phyloP scores from a whole-genome alignment of 2,329 filamentous ascomycete genomes.

The Fusarium sarcochroum region DNA sequence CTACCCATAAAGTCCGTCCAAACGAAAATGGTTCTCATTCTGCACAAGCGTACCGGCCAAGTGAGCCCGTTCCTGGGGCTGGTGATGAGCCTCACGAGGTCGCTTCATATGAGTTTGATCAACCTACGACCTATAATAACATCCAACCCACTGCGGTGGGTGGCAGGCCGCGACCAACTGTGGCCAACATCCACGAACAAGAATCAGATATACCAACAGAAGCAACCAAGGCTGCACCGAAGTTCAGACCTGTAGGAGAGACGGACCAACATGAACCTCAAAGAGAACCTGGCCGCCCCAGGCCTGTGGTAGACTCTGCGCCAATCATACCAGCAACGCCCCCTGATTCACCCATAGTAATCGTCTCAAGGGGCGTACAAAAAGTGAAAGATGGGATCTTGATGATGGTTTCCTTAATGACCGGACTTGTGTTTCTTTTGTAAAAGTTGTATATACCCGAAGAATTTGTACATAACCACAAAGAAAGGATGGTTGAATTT shows the following conservation, averaged over 20 bases:
- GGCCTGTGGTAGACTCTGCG: neutral
- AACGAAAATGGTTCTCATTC: neutral
- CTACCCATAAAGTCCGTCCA: neutral
- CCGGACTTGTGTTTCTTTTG: constrained; percentile 1
- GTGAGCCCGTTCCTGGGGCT: neutral
- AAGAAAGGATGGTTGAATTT: too few species aligned
- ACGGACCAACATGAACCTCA: neutral
- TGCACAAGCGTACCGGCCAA: neutral
- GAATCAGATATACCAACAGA: neutral
- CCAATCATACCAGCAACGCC: neutral
- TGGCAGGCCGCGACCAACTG: too few species aligned
- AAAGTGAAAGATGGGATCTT: neutral
- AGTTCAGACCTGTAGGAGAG: neutral
- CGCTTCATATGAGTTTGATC: neutral
- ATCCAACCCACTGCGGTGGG: neutral
- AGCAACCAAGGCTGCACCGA: neutral
- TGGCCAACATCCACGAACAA: neutral
- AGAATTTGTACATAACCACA: neutral
- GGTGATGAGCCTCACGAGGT: neutral
- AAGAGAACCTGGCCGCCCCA: neutral
- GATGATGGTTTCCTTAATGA: neutral
- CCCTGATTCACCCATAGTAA: neutral
- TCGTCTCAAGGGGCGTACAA: neutral
- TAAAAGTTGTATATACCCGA: neutral
- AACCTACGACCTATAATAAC: neutral